phyloP scores from a whole-genome alignment of 78 protist genomes.

The Dictyostelium brefeldianum region DNA sequence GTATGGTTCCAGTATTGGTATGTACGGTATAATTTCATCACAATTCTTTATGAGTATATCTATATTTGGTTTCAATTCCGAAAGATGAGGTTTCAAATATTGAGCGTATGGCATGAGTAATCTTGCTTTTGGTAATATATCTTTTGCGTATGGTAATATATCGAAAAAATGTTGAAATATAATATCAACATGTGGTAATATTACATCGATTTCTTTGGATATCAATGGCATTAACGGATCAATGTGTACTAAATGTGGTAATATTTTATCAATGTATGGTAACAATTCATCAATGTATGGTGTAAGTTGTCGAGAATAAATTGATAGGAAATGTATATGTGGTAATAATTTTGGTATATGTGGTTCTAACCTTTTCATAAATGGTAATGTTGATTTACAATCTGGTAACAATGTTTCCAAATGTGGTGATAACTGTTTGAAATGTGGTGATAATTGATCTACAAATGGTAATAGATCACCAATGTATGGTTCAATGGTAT shows the following conservation, averaged over 20 bases:
- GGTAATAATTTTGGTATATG: constrained; percentile 41
- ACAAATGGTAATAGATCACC: constrained; percentile 17
- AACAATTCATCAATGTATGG: constrained; percentile 36
- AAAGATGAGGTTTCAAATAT: constrained; percentile 15
- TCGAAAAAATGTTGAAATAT: constrained; percentile 16
- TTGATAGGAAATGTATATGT: not conserved
- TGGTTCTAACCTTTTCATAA: constrained; percentile 8
- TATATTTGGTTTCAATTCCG: constrained; percentile 7
- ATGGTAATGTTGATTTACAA: constrained; percentile 8
- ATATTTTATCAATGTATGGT: constrained; percentile 40
- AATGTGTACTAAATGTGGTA: constrained; percentile 8
- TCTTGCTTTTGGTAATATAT: constrained; percentile 26
- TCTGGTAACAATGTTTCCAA: constrained; percentile 18
- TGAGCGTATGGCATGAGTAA: constrained; percentile 31
- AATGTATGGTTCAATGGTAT: constrained; percentile 22
- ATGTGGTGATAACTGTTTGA: constrained; percentile 24
- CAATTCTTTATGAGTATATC: constrained; percentile 41
- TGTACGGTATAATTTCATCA: constrained; percentile 49
- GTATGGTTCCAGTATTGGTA: constrained; percentile 42
- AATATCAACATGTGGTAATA: constrained; percentile 19
- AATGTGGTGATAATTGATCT: constrained; percentile 23
- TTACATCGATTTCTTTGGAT: constrained; percentile 21
- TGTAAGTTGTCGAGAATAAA: constrained; percentile 3
- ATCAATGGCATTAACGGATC: constrained; percentile 43
- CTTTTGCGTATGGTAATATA: constrained; percentile 24